phyloP scores from a whole-genome alignment of 768 basidiomycete species.

The Collybiopsis luxurians region DNA sequence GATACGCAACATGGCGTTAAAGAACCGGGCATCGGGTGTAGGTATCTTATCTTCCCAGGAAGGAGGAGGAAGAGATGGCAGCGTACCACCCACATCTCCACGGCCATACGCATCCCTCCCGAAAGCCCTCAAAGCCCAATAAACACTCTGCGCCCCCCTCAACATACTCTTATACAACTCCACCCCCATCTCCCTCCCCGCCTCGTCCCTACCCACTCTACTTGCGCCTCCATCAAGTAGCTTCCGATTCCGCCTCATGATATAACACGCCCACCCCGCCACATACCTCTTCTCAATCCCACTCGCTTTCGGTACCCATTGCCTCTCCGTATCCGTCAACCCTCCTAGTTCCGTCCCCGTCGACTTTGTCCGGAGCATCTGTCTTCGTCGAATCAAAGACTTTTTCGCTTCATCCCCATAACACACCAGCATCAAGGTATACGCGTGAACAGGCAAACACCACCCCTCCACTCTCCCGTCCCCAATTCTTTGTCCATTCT shows the following conservation, averaged over 20 bases:
- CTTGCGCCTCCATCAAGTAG: no score
- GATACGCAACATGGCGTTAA: conserved; percentile 57
- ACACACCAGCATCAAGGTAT: conserved; percentile 68
- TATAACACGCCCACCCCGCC: conserved; percentile 20
- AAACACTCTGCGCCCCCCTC: conserved; percentile 19
- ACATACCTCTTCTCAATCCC: conserved; percentile 25
- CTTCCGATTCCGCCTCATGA: neutral
- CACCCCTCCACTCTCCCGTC: conserved; percentile 44
- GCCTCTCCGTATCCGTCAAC: conserved; percentile 5
- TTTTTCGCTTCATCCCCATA: conserved; percentile 45
- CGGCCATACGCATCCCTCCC: conserved; percentile 20
- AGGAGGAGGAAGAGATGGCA: conserved; percentile 16
- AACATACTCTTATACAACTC: neutral
- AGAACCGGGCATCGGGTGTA: conserved; percentile 61
- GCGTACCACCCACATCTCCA: conserved; percentile 12
- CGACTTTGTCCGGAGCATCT: no score
- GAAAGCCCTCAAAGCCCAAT: conserved; percentile 16
- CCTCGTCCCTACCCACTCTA: neutral
- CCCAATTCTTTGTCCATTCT: no score
- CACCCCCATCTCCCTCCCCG: neutral
- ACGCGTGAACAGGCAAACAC: conserved; percentile 63
- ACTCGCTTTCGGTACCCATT: conserved; percentile 6
- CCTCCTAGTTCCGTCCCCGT: no score
- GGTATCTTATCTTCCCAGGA: conserved; percentile 27
- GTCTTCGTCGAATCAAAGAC: no score